A percentile compares a stretch with the other conserved stretches of the same genome.
Conservation (phyloP, 2,329 filamentous ascomycete species). For the Trichoderma sp. region DNA sequence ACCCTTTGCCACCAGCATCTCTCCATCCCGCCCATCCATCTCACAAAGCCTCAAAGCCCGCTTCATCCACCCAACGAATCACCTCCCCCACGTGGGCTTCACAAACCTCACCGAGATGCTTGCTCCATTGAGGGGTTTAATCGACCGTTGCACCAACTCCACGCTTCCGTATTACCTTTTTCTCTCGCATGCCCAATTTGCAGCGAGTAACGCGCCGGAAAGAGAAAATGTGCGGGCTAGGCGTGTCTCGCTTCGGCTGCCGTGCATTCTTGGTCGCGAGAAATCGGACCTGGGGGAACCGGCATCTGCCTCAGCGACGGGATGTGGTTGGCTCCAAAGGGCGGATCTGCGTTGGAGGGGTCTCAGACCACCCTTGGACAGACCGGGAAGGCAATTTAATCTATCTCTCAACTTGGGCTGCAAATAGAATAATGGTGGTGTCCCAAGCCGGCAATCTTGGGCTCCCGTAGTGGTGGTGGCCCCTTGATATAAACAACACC, state of each 20-base stretch:
- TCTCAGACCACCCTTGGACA: background rate
- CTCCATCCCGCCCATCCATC: background rate
- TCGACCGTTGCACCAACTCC: background rate
- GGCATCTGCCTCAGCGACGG: background rate
- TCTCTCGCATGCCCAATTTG: background rate
- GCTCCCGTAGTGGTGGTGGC: background rate
- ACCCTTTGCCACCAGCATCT: background rate
- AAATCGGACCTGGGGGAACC: background rate
- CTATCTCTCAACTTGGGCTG: background rate
- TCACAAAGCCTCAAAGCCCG: background rate
- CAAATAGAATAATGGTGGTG: background rate
- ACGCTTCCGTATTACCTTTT: background rate
- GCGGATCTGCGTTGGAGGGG: background rate
- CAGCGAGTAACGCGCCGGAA: conserved; percentile 10
- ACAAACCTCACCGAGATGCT: background rate
- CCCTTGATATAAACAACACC: conserved; percentile 12
- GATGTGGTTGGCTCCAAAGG: background rate
- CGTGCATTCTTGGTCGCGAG: background rate
- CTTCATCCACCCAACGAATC: conserved; percentile 26
- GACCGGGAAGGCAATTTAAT: background rate
- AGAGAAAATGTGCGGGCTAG: conserved; percentile 11
- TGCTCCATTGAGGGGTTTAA: background rate
- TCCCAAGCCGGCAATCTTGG: background rate
- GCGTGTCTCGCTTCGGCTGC: background rate
- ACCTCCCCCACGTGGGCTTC: conserved; percentile 31